Evolutionary conservation across 148 eudicot genomes (phyloP).

Genomic region (Cornus controversa): DNA sequence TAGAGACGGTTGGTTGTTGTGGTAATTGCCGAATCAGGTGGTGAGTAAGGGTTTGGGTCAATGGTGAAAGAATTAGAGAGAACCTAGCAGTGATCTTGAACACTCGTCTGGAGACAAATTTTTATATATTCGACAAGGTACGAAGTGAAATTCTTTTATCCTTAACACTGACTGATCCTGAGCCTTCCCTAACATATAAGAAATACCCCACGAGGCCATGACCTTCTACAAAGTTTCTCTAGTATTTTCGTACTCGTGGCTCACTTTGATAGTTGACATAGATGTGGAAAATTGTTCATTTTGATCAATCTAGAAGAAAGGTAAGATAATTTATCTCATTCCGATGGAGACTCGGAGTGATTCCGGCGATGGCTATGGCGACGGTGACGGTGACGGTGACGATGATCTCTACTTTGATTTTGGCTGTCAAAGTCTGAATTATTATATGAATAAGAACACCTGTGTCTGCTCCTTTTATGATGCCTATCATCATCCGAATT

Average conservation of each 20-base stretch:
- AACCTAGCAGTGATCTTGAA: no score
- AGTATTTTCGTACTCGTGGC: background rate
- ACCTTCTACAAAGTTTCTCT: background rate
- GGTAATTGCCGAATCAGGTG: no score
- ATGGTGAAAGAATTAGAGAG: no score
- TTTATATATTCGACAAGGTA: no score
- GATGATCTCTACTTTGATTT: conserved; percentile 15
- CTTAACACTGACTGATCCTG: background rate
- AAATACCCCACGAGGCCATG: background rate
- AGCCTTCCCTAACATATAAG: background rate
- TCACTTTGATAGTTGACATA: background rate
- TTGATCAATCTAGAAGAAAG: background rate
- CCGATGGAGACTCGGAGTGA: background rate
- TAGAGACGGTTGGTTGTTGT: no score
- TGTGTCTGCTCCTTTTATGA: conserved; percentile 27
- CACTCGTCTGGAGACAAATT: no score
- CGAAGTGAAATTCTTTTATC: background rate
- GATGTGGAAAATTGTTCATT: background rate
- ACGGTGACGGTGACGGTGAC: conserved; percentile 17
- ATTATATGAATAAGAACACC: conserved; percentile 26
- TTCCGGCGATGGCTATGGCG: conserved; percentile 2
- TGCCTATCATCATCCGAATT: conserved; percentile 31
- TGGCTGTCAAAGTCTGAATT: conserved; percentile 23
- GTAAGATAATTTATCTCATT: background rate
- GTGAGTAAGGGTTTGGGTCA: no score